Base-by-base conservation (phyloP, 2,329 filamentous ascomycete genomes). In the Aschersonia sp. region DNA sequence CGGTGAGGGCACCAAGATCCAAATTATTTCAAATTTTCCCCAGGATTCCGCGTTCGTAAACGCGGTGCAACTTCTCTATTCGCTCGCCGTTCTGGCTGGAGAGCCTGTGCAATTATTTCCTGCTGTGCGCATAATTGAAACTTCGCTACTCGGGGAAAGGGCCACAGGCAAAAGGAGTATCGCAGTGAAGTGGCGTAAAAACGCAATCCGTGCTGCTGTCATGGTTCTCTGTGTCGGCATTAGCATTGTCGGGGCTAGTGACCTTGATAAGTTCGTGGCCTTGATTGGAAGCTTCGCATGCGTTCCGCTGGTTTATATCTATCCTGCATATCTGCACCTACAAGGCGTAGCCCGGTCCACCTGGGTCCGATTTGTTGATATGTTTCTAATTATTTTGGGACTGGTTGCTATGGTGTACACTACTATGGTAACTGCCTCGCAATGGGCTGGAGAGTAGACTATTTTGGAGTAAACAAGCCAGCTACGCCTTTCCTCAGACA, bases 81-180 rank as follows among this genome's bases (percentile, higher is more conserved):
- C 81, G 4, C 61, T 86, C 30, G 84, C 84, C 2, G 81, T 88
- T 5, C 68, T 88, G n/a, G 80, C 80, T 5, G 83, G 83, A 35
- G 80, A 80, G 44, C 84, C 84, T 0, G 83, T 88, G 2, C 84
- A 88, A 62, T 72, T 87, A 44, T 88, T 86, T 65, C 84, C 84
- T 0, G 81, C 83, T 5, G 69, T 84, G 46, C 76, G 83, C 54
- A 88, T 86, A 58, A 69, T 86, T 47, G 84, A 87, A 63, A 77
- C 75, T 28, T 74, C 71, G 43, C 58, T 86, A 12, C 85, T 88
- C 50, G 80, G 79, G n/a, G 70, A 75, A 51, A 71, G 73, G 49
- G 84, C 81, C 0, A 66, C 65, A 5, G 84, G 84, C 35, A 86
- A 84, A 65, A 77, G 75, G 56, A 76, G 74, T 51, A 60, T 67